Evolutionary conservation across 805 yeast species (phyloP).

Genomic region (Metschnikowia cubensis): DNA sequence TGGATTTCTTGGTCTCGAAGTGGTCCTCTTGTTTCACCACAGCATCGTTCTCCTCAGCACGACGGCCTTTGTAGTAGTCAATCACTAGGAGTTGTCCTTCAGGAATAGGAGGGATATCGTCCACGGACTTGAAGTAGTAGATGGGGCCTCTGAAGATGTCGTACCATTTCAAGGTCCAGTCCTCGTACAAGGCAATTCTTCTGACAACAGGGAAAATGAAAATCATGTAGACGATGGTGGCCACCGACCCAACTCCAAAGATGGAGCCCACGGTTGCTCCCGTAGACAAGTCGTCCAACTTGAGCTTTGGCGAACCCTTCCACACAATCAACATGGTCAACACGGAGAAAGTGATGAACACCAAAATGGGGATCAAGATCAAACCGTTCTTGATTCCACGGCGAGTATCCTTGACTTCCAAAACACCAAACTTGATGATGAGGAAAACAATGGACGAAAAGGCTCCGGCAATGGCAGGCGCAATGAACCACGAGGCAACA

Average conservation of each 20-base stretch:
- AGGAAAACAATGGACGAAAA: conserved; percentile 58
- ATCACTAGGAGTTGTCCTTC: conserved; percentile 50
- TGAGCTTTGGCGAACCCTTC: conserved; percentile 73
- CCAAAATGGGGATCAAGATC: conserved; percentile 54
- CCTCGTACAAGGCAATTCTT: conserved; percentile 57
- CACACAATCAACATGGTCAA: conserved; percentile 75
- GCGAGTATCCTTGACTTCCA: conserved; percentile 49
- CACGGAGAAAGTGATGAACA: conserved; percentile 55
- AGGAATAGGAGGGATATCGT: conserved; percentile 64
- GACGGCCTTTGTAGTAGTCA: conserved; percentile 65
- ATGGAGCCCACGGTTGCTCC: conserved; percentile 56
- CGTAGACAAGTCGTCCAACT: conserved; percentile 48
- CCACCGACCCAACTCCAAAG: conserved; percentile 62
- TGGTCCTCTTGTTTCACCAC: conserved; percentile 14
- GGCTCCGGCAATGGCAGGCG: conserved; percentile 65
- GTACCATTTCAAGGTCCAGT: conserved; percentile 62
- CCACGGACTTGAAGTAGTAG: conserved; percentile 50
- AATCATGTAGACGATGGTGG: conserved; percentile 45
- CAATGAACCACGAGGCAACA: conserved; percentile 77
- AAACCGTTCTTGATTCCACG: conserved; percentile 52
- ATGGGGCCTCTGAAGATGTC: conserved; percentile 56
- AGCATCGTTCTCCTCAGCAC: conserved; percentile 22
- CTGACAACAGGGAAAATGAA: conserved; percentile 59
- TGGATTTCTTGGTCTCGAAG: conserved; percentile 12
- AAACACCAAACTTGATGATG: conserved; percentile 54